Base-by-base conservation (phyloP, 306 rosid genomes). In the Corylus americana region DNA sequence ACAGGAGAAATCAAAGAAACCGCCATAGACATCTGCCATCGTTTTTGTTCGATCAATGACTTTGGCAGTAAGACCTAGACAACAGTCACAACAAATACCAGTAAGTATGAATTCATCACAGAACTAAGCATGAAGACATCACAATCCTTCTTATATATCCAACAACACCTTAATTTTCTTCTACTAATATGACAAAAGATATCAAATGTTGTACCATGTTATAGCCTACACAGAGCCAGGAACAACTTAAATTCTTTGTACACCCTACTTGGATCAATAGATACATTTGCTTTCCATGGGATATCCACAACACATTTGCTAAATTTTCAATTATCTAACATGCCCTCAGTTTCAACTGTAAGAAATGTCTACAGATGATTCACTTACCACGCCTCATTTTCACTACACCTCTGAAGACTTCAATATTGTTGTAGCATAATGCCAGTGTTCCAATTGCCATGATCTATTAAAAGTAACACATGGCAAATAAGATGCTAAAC, bases 401-500 rank as follows among this genome's bases (percentile, higher is more conserved):
- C 72, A 95, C 98, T 31, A 95, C 98, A 75, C 98, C 97, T 90
- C 97, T 86, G 92, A 95, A 95, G 86, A 95, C 89, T 80, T 87
- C 88, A 29, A 89, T 80, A 82, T 95, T 95, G 86, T 95, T 90
- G 92, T 91, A 95, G 90, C 99, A 95, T 64, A 91, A 74, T 50
- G 96, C 96, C 64, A 93, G 86, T 42, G 99, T 95, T 79, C 99
- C 99, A 80, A 95, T 93, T 59, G 98, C 94, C 99, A 95, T 95
- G 83, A 95, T 76, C 99, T 95, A 84, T 81, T 77, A 83, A 55
- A 62, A 35, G 49, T 27, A 74, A 50, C 35, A 81, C 31, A 84
- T 73, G 70, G 72, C 79, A 81, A 74, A 74, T 77, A 76, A 82
- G 84, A 79, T 79, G 14, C 55, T 79, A 75, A 37, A 31, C 74